phyloP scores from a whole-genome alignment of 441 rosid genomes.

The Adansonia grandidieri region DNA sequence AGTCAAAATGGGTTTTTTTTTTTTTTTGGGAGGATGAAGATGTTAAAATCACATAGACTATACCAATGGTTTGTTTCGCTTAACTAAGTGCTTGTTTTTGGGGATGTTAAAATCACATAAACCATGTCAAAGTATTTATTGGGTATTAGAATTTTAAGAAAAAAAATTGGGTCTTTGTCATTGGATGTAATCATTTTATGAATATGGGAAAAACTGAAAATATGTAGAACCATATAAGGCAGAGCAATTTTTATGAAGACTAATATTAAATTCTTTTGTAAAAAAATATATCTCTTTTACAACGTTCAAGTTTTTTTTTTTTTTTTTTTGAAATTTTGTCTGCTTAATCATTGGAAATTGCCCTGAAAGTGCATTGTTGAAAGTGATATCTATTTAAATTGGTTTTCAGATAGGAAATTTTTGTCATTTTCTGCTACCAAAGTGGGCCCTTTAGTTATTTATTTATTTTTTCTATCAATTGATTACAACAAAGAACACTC shows the following conservation, averaged over 20 bases:
- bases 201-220: not conserved
- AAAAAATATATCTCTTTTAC: not conserved
- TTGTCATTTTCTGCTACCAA: not conserved
- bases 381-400: not conserved
- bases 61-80: too few species aligned
- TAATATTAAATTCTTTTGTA: not conserved
- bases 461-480: not conserved
- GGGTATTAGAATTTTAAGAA: not conserved
- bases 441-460: not conserved
- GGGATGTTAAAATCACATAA: not conserved
- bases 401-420: not conserved
- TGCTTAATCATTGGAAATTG: not conserved
- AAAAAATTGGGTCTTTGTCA: not conserved
- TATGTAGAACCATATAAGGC: not conserved
- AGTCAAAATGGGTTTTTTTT: not conserved
- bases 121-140: not conserved
- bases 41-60: too few species aligned
- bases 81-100: too few species aligned
- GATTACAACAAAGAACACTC: not conserved
- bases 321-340: not conserved
- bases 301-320: not conserved
- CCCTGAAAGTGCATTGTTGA: not conserved
- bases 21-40: too few species aligned
- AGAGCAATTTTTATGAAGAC: not conserved
- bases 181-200: not conserved